These are phyloP conservation scores for Arthrinium puccinioides DNA, from an alignment of 2,329 filamentous ascomycete genomes.

Conservation along the genomic window DNA sequence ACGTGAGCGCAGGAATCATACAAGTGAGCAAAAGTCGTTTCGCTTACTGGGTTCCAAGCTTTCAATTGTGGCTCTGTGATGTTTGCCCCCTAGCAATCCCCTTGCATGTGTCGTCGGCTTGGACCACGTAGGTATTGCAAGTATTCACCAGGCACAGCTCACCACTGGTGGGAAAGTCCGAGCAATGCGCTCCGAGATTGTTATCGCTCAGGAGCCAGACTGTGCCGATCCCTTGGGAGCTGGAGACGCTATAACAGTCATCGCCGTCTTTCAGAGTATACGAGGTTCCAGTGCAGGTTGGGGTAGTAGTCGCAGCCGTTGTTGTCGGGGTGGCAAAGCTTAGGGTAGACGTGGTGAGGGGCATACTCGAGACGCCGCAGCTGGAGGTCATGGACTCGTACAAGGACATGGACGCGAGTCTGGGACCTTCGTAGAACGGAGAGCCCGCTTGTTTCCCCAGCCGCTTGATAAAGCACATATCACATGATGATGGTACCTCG, in stretches of 20 bases:
- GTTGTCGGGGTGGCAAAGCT: background rate
- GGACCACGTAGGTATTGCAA: constrained; percentile 12
- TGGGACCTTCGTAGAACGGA: constrained; percentile 5
- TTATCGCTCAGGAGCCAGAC: constrained; percentile 10
- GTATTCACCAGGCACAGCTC: background rate
- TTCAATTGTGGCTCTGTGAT: constrained; percentile 12
- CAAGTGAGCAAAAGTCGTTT: background rate
- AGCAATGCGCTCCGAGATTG: constrained; percentile 1
- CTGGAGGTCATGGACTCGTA: constrained; percentile 5
- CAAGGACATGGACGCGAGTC: constrained; percentile 4
- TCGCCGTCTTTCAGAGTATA: constrained; percentile 6
- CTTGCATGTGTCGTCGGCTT: constrained; percentile 13
- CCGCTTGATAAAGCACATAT: constrained; percentile 6
- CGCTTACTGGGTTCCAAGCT: constrained; percentile 14
- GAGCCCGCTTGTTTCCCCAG: constrained; percentile 5
- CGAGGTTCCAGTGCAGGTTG: background rate
- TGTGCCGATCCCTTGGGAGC: constrained; percentile 6
- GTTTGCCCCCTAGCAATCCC: constrained; percentile 9
- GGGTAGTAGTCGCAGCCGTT: background rate
- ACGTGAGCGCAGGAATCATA: background rate
- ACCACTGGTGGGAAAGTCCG: background rate
- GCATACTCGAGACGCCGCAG: constrained; percentile 2
- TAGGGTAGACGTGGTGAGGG: constrained; percentile 4
- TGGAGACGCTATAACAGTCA: constrained; percentile 7
- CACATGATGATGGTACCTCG: background rate